Percentiles rank a stretch among this genome's conserved stretches.
Conservation (phyloP, 352 stramenopile species). For the Saprolegnia diclina region DNA sequence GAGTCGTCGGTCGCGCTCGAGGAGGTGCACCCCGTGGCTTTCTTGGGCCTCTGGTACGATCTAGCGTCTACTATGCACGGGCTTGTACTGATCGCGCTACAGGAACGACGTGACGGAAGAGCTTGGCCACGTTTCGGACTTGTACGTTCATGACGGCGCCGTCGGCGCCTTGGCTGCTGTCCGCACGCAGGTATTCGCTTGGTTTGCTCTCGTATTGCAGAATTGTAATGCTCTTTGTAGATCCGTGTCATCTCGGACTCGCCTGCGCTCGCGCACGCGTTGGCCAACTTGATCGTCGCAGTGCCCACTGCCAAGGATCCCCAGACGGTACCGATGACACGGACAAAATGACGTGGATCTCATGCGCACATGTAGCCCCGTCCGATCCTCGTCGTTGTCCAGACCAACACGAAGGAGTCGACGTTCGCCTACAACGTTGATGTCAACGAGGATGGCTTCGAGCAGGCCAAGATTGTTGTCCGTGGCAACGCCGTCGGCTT, state of each 20-base stretch:
- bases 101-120: conserved; percentile 51
- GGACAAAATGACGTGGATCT: not conserved
- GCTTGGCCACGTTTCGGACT: conserved; percentile 44
- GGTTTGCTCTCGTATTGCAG: conserved; percentile 47
- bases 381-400: conserved; percentile 73
- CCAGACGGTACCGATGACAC: not conserved
- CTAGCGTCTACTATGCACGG: not conserved
- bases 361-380: conserved; percentile 47
- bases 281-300: conserved; percentile 56
- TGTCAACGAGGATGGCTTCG: conserved; percentile 19
- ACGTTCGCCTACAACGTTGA: conserved; percentile 48
- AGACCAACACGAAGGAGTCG: conserved; percentile 49
- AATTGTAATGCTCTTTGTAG: not conserved
- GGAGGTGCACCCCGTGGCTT: conserved; percentile 59
- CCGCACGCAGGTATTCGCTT: conserved; percentile 62
- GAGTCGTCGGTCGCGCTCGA: conserved; percentile 33
- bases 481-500: conserved; percentile 54
- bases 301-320: conserved; percentile 15
- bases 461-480: conserved; percentile 36
- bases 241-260: conserved; percentile 72
- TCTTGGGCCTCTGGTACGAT: conserved; percentile 33
- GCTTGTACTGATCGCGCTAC: not conserved
- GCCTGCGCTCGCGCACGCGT: conserved; percentile 58
- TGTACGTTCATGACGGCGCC: conserved; percentile 72
- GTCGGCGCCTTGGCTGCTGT: conserved; percentile 73